Evolutionary conservation across 768 basidiomycete genomes (phyloP), one percentile per base, ranked within the genome.

Genomic region (Scleroderma bovista): DNA sequence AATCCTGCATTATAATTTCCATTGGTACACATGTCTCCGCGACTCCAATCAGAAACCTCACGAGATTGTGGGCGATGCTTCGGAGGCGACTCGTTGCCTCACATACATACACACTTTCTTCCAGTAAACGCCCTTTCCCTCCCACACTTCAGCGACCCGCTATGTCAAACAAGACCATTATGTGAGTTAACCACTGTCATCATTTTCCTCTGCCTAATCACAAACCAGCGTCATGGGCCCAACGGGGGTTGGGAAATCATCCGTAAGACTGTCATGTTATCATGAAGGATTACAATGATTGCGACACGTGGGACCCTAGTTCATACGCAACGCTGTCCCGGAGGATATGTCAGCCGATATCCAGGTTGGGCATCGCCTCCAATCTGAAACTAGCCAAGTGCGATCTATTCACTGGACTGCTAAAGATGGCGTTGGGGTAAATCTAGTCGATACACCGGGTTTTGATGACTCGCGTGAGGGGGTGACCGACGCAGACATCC

Each of bases 371-470:
- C 41, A 29, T 26, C 20, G 22, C 41, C 41, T 42, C 24, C 22
- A 23, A 7, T 42, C 41, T 16, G 24, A 42, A 15, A 42, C 41
- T 12, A 23, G 24, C 12, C 8, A 29, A 7, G 24, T 42, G 20
- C 22, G 24, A 16, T 16, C 65, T 1, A 58, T 72, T 1, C 45
- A 63, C 6, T 61, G 71, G 3, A 73, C 77, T 55, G 48, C 63
- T 17, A 47, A 75, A 2, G 69, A 73, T 37, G 73, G 70, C 2
- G 57, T 60, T 8, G 53, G 39, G 23, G 62, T 79, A n/a, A 70
- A 62, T 0, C 61, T 80, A 3, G 70, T 80, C 41, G 60, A 61
- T 48, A 57, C 58, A 36, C 56, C 60, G 29, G 61, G 61, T 12
- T 62, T 59, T 42, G 59, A 68, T 24, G 63, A 67, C 48, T 58